Base-by-base conservation (phyloP, 306 rosid species). In the Dryas drummondii region DNA sequence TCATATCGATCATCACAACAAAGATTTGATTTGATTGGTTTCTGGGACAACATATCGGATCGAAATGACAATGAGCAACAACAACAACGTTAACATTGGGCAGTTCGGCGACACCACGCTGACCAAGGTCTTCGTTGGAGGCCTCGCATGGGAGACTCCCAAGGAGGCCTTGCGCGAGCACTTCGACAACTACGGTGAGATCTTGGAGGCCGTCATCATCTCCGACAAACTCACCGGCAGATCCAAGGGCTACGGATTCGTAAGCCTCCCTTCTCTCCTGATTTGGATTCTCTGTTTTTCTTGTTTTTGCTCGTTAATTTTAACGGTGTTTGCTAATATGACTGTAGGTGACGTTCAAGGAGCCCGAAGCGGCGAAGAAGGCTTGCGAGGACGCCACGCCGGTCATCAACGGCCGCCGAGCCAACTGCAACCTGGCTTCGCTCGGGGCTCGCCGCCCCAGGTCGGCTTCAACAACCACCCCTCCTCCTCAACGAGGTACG, bases 171-270 rank as follows among this genome's bases (percentile, higher is more conserved):
- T 92, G 73, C 68, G 87, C 56, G 86, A 85, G 17, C 96, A 92
- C 78, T 92, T 92, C 19, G 78, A 82, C 55, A 87, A 90, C 87
- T 88, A 79, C 60, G 97, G 97, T 4, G 88, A 92, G 79, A 90
- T 92, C 86, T 84, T 92, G 9, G 97, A 92, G 77, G 97, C 97
- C 12, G 97, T 92, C 78, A 87, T 92, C 78, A 92, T 92, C 81
- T 85, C 85, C n/a, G 97, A 92, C 52, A 92, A 92, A 76, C 61
- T 82, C 69, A 92, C 93, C 32, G 96, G 87, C 84, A 85, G 93
- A 90, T 92, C 97, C 92, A 92, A 92, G 84, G 97, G 97, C 83
- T 92, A 92, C 69, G 97, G 97, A 75, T 92, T 92, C 70, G 97
- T 92, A 81, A 79, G 97, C 81, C 8, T 61, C 5, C 5, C 2